phyloP scores from a whole-genome alignment of 495 filamentous ascomycete species.

The Oleoguttula mirabilis region DNA sequence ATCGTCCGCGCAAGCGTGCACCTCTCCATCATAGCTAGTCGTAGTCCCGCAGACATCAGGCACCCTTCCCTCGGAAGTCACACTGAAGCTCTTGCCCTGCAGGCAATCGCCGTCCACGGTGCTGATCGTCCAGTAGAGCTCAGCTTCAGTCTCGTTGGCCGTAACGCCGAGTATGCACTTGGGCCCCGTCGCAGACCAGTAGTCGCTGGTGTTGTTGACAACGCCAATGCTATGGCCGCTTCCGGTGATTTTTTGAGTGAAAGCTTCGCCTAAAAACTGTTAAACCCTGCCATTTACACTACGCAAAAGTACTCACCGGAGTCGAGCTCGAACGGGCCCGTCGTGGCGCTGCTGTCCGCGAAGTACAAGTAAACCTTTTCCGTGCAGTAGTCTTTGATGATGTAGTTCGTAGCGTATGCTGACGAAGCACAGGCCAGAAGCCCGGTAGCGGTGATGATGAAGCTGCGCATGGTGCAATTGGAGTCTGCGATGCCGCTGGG shows the following conservation, averaged over 20 bases:
- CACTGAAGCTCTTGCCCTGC: conserved; percentile 1
- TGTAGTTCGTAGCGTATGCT: conserved; percentile 1
- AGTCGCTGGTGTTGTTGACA: conserved; percentile 1
- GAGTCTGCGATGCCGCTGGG: not conserved
- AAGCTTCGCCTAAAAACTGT: no score
- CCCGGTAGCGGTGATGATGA: conserved; percentile 1
- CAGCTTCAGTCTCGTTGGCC: not conserved
- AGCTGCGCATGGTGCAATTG: conserved; percentile 2
- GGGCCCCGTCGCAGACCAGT: not conserved
- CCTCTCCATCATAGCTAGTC: conserved; percentile 2
- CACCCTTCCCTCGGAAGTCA: conserved; percentile 9
- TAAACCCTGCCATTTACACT: no score
- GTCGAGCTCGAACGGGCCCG: conserved; percentile 1
- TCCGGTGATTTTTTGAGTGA: conserved; percentile 3
- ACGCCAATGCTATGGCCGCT: conserved; percentile 11
- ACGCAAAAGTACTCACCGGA: no score
- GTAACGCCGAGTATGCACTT: not conserved
- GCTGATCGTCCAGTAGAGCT: conserved; percentile 14
- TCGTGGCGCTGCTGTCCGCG: not conserved
- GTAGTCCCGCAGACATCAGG: conserved; percentile 6
- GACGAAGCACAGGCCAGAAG: conserved; percentile 4
- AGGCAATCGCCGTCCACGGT: conserved; percentile 9
- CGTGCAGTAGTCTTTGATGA: conserved; percentile 12
- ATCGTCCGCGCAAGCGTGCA: conserved; percentile 7
- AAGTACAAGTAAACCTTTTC: conserved; percentile 3